Percentiles rank a stretch among this genome's conserved stretches.
Conservation (phyloP, 345 rosid species). For the Melaleuca alternifolia region DNA sequence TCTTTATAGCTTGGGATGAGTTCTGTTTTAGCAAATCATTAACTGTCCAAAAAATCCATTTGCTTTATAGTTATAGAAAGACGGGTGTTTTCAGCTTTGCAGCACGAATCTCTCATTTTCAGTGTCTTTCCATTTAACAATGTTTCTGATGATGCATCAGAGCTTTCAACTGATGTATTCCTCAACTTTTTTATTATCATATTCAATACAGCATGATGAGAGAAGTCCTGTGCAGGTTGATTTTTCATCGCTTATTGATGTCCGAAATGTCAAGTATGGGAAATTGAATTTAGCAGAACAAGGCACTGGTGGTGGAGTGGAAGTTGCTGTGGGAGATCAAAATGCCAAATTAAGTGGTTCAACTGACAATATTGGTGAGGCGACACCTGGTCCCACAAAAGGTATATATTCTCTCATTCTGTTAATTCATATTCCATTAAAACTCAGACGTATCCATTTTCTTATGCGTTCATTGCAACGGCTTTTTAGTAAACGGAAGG, state of each 20-base stretch:
- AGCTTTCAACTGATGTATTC: neutral
- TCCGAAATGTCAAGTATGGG: constrained; percentile 38
- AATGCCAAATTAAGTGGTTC: constrained; percentile 5
- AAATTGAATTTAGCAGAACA: constrained; percentile 12
- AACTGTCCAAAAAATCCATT: neutral
- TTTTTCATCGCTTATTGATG: constrained; percentile 61
- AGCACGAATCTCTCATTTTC: neutral
- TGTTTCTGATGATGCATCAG: neutral
- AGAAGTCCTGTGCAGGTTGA: constrained; percentile 37
- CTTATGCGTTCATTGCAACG: neutral
- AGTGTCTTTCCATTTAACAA: neutral
- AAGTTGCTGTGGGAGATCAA: constrained; percentile 5
- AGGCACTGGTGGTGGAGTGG: constrained; percentile 9
- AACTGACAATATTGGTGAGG: constrained; percentile 11
- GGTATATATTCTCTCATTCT: constrained; percentile 23
- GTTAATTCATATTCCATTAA: neutral
- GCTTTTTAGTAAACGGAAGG: constrained; percentile 38
- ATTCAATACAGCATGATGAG: neutral
- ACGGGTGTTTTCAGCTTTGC: neutral
- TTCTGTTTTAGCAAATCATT: neutral
- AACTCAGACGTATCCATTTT: neutral
- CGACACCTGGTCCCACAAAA: constrained; percentile 16
- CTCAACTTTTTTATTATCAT: neutral
- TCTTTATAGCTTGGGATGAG: neutral
- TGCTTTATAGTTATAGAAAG: neutral